A percentile compares a stretch with the other conserved stretches of the same genome.
phyloP scores from a whole-genome alignment of 306 rosid species.

The Corylus americana region DNA sequence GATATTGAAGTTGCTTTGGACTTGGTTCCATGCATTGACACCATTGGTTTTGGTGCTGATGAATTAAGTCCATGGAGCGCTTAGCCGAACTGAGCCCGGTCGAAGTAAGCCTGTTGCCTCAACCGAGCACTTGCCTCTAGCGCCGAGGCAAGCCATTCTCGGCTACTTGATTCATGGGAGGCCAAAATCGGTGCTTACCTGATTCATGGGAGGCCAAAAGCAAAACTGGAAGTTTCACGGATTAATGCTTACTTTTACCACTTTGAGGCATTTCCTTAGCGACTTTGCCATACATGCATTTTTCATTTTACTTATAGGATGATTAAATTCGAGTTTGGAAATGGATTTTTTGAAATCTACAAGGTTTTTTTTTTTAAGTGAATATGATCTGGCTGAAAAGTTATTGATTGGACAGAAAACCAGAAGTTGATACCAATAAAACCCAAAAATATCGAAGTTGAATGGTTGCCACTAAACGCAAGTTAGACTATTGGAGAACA shows the following conservation, averaged over 20 bases:
- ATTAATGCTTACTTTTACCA: constrained; percentile 47
- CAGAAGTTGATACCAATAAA: too few species aligned
- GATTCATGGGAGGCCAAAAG: constrained; percentile 77
- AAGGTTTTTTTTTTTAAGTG: too few species aligned
- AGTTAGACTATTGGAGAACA: too few species aligned
- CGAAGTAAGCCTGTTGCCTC: constrained; percentile 84
- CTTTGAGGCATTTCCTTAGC: constrained; percentile 58
- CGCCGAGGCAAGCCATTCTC: constrained; percentile 60
- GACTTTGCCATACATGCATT: constrained; percentile 49
- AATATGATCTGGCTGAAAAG: too few species aligned
- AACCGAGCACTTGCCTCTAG: constrained; percentile 78
- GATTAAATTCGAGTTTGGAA: too few species aligned
- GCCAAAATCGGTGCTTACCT: constrained; percentile 46
- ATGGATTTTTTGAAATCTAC: too few species aligned
- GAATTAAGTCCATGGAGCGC: constrained; percentile 88
- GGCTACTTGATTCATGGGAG: neutral
- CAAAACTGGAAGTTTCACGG: constrained; percentile 60
- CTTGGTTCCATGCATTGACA: constrained; percentile 88
- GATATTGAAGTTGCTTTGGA: constrained; percentile 59
- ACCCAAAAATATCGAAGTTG: too few species aligned
- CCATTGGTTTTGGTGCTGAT: constrained; percentile 65
- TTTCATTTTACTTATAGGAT: too few species aligned
- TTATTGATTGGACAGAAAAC: too few species aligned
- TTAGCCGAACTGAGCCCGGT: constrained; percentile 83
- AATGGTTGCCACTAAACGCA: too few species aligned